Evolutionary conservation across 441 rosid species (phyloP), one percentile per base, ranked within the genome.

Genomic region (Melastoma candidum): DNA sequence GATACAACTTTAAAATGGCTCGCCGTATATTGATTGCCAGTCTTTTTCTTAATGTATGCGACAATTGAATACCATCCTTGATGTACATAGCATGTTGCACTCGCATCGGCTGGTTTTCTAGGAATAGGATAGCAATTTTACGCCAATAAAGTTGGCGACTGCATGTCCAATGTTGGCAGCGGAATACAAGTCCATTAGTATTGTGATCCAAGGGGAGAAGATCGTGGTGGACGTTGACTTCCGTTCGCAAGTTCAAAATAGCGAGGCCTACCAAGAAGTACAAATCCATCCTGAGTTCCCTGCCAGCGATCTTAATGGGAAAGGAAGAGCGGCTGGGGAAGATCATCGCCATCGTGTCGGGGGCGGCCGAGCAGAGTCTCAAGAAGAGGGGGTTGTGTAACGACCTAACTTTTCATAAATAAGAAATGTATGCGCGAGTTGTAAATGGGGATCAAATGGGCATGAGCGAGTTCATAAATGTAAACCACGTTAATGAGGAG

Each of bases 331-430:
- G 95, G 55, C 84, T 87, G n/a, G 77, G 75, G 66, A 80, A 67
- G 71, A 87, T 90, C 48, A 68, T 87, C 49, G 41, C 58, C 11
- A 48, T 83, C 3, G 64, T 77, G 52, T 83, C 85, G 2, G 79
- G 85, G 64, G 93, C 90, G 0, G 87, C 86, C 11, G 76, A 70
- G 50, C 85, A 76, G 72, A 80, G 90, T 65, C 46, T 90, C 61
- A 90, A 78, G 78, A 90, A 87, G 78, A 90, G 80, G 51, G 96
- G 88, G 9, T 84, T 90, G 84, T 85, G 72, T 57, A 51, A 83
- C 24, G 82, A 96, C 12, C 22, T 17, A 17, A 17, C 22, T 17
- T 17, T 17, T 17, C 22, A 17, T 17, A 17, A 17, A 17, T 17
- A 17, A 17, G 22, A 17, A 17, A 17, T 17, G 22, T 17, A 17